Conservation (phyloP, 345 rosid genomes). For the Brassica cretica region DNA sequence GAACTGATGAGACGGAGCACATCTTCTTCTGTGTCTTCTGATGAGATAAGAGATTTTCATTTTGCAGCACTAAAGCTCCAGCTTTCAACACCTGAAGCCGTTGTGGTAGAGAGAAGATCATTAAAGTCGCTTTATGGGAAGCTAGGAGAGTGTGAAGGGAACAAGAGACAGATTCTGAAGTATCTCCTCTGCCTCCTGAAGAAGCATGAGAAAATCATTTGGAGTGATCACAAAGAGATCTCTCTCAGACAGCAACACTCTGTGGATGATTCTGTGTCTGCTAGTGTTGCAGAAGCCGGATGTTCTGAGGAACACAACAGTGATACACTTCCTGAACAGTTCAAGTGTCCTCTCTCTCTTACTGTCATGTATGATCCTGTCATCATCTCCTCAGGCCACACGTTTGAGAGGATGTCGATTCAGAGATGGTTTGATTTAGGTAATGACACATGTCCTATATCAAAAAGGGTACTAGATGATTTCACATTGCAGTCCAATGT, state of each 20-base stretch:
- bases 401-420: background rate
- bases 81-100: background rate
- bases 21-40: background rate
- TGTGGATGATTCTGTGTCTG: background rate
- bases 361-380: background rate
- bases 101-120: background rate
- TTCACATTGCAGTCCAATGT: background rate
- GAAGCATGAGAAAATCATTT: background rate
- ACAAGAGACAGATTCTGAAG: slow-evolving; percentile 2
- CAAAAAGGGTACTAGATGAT: background rate
- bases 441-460: background rate
- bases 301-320: slow-evolving; percentile 1
- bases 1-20: background rate
- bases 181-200: background rate
- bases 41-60: background rate
- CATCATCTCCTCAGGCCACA: background rate
- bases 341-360: background rate
- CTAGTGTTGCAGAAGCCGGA: background rate
- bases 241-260: background rate
- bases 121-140: background rate
- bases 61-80: background rate
- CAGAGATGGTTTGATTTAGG: background rate
- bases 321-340: background rate
- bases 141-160: background rate
- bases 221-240: background rate